Conservation (phyloP, 176 grass and related monocot species). For the Elymus sibiricus region DNA sequence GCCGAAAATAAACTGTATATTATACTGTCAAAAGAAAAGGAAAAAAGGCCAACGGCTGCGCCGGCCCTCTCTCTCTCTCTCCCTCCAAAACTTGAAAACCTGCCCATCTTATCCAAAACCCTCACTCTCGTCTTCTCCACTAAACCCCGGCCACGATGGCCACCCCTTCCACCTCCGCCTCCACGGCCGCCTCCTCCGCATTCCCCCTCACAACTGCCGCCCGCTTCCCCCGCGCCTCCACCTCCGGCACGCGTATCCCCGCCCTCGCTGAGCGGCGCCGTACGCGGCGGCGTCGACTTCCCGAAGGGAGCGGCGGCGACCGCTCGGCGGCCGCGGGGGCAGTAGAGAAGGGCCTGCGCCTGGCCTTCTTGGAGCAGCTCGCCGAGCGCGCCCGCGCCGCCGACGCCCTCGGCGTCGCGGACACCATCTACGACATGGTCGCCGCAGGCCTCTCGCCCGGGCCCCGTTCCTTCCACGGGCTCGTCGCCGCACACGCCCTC, state of each 20-base stretch:
- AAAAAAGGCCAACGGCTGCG: too few species aligned
- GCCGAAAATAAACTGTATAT: too few species aligned
- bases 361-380: slow-evolving; percentile 17
- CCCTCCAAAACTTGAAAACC: slow-evolving; percentile 20
- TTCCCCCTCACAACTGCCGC: slow-evolving; percentile 40
- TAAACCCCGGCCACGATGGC: slow-evolving; percentile 66
- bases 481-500: slow-evolving; percentile 75
- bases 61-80: background rate
- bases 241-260: slow-evolving; percentile 20
- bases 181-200: slow-evolving; percentile 33
- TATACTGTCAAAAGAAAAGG: too few species aligned
- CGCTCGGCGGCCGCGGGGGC: slow-evolving; percentile 34
- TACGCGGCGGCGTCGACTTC: slow-evolving; percentile 53
- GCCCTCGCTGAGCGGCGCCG: slow-evolving; percentile 45
- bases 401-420: slow-evolving; percentile 51
- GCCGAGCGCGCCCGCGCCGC: slow-evolving; percentile 25
- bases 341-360: slow-evolving; percentile 19
- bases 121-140: slow-evolving; percentile 7
- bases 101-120: slow-evolving; percentile 51
- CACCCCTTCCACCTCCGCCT: slow-evolving; percentile 34
- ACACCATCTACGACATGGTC: slow-evolving; percentile 94
- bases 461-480: slow-evolving; percentile 91
- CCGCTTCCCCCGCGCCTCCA: slow-evolving; percentile 24
- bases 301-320: slow-evolving; percentile 49
- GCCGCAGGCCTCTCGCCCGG: slow-evolving; percentile 84